phyloP scores from a whole-genome alignment of 352 stramenopile genomes.

The Pythium folliculosum region DNA sequence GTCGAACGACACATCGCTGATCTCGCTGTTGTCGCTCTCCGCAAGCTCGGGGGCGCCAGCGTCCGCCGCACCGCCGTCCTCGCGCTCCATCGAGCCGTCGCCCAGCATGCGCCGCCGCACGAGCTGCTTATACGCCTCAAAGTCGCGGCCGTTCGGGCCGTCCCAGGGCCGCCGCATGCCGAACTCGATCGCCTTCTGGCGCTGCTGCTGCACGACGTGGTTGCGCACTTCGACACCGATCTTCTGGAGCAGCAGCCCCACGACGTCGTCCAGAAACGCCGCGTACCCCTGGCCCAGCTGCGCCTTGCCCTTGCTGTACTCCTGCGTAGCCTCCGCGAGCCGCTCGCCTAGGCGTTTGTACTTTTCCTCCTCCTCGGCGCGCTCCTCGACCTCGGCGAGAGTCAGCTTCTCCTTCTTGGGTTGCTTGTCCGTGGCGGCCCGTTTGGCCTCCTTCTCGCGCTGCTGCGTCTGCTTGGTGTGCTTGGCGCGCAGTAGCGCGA shows the following conservation, averaged over 20 bases:
- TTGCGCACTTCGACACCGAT: constrained; percentile 51
- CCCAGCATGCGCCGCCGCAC: constrained; percentile 42
- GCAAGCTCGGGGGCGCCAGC: constrained; percentile 9
- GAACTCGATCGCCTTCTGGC: constrained; percentile 58
- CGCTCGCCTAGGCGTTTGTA: constrained; percentile 42
- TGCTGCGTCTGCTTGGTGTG: constrained; percentile 28
- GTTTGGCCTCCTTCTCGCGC: constrained; percentile 26
- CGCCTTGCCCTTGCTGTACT: constrained; percentile 45
- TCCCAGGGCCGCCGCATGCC: constrained; percentile 70
- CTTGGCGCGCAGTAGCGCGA: constrained; percentile 38
- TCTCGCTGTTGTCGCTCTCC: constrained; percentile 64
- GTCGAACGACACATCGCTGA: constrained; percentile 76
- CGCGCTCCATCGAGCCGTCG: constrained; percentile 34
- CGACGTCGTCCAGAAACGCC: constrained; percentile 63
- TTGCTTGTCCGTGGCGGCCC: constrained; percentile 12
- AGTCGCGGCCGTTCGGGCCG: constrained; percentile 56
- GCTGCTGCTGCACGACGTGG: constrained; percentile 62
- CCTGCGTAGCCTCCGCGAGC: constrained; percentile 39
- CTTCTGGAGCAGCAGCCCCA: constrained; percentile 51
- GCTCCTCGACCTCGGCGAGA: constrained; percentile 40
- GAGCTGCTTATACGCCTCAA: constrained; percentile 56
- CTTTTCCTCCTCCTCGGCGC: constrained; percentile 38
- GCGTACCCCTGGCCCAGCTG: constrained; percentile 53
- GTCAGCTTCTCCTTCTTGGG: constrained; percentile 23
- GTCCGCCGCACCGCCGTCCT: not conserved